Evolutionary conservation across 1,284 basidiomycete species (phyloP), one percentile per base, ranked within the genome.

Genomic region (Leccinum subrobustum): DNA sequence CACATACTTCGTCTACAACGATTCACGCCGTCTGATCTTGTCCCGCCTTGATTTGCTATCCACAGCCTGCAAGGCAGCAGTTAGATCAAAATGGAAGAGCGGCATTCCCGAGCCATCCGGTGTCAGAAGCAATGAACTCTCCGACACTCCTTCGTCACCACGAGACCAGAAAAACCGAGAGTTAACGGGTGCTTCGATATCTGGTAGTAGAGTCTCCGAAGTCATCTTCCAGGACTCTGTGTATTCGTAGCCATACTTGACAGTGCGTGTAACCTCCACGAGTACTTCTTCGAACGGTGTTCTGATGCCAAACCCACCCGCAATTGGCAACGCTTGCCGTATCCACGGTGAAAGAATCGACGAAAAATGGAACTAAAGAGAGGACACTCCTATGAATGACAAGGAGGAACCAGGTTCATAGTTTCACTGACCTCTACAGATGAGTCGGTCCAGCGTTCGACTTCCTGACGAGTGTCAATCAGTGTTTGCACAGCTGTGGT

Each of bases 321-420:
- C 93, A 64, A 93, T 81, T n/a, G n/a, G n/a, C 54, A 97, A 83
- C 2, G 92, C 93, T 54, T 94, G 88, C 60, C 92, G 87, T 60
- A 96, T 94, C 96, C 96, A 98, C 0, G 95, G 95, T 0, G 93
- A 96, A 57, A 96, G 83, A 58, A 98, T 83, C 27, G 87, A 86
- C 7, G 92, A 88, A 73, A 96, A 96, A 77, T 96, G 93, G 80
- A 95, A 95, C 82, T 92, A 29, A 59, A 52, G 23, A 23, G 4
- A 44, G 35, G 35, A 37, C 39, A 42, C n/a, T n/a, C 12, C 3
- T 14, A 42, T 20, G 42, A 20, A 6, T 44, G 20, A 20, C 18
- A 4, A 44, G 18, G 18, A 44, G 14, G 14, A 50, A 50, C 23
- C 11, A 4, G 4, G 3, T 14, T 23, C 20, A 25, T 16, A 25